Base-by-base conservation (phyloP, 768 basidiomycete genomes). In the Kwoniella newhampshirensis region DNA sequence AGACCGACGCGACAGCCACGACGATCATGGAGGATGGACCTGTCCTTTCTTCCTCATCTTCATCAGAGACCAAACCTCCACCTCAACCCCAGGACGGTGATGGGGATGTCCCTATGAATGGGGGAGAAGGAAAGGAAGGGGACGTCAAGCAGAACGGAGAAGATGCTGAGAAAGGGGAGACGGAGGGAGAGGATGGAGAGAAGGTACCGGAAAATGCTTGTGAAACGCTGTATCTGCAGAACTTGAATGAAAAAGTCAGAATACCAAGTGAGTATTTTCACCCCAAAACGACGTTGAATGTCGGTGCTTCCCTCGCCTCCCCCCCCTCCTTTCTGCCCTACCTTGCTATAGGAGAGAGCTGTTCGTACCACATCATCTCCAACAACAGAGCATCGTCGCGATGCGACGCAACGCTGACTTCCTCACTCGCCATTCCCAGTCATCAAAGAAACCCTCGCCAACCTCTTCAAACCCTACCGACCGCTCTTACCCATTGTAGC, bases 221-320 rank as follows among this genome's bases (percentile, higher is more conserved):
- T 49, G 92, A 96, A 77, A 96, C 92, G 4, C 81, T 96, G 23
- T 97, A 97, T 74, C 87, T 97, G 70, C 91, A 94, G 79, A 97
- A 97, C 78, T 78, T 97, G 66, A 96, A 97, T 73, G 92, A 97
- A 80, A 91, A 88, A 80, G 77, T 79, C 26, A 61, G 71, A 46
- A 49, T 78, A 40, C 62, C 66, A 42, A 71, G 78, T 78, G 9
- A 59, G 77, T 67, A n/a, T n/a, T n/a, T n/a, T n/a, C n/a, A n/a
- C n/a, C n/a, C n/a, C n/a, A n/a, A n/a, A n/a, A n/a, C n/a, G n/a
- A n/a, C n/a, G n/a, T n/a, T n/a, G n/a, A n/a, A n/a, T n/a, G n/a
- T n/a, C n/a, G n/a, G n/a, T n/a, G n/a, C n/a, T n/a, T n/a, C n/a
- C n/a, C n/a, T n/a, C n/a, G n/a, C n/a, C n/a, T n/a, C n/a, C n/a